Base-by-base conservation (phyloP, 2,329 filamentous ascomycete species). In the Fusarium ramigenum region DNA sequence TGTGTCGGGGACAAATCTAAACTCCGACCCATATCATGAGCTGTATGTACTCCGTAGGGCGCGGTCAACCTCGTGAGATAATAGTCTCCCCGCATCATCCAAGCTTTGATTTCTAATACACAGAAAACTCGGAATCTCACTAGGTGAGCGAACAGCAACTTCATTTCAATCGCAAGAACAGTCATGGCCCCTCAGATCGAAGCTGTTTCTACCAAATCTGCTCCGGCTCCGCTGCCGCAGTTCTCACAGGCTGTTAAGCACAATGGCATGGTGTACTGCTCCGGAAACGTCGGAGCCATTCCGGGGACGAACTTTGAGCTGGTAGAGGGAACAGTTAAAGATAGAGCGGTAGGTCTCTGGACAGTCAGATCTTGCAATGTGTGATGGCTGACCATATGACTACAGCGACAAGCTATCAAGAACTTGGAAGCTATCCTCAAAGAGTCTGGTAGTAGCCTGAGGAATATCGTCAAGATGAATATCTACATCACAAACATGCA, bases 261-360 rank as follows among this genome's bases (percentile, higher is more conserved):
- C 80, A 89, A 90, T 77, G 91, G 90, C 75, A 88, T 91, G 79
- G 89, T 93, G n/a, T 93, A 92, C 83, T 92, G 91, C 83, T 92
- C 90, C 4, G 92, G 91, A 30, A 86, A 85, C 69, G 84, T 93
- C 37, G 88, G 88, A 19, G 83, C 89, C 75, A 86, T 91, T 73
- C 86, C 89, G 0, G 79, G 78, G n/a, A 90, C 88, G 25, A 83
- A 58, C 11, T 54, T 70, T 16, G 43, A 87, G 61, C 63, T 92
- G 4, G 84, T 90, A 12, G 85, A 89, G 16, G 90, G 90, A 8
- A 85, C 86, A 2, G 53, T 60, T 14, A 49, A 63, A 8, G 60
- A 63, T 11, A 60, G 60, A 28, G 36, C 60, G 18, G 60, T 60
- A 32, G 32, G 53, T 42, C 14, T 39, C 21, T n/a, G 18, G 25